Evolutionary conservation across 352 stramenopile species (phyloP), one percentile per base, ranked within the genome.

Genomic region (Peronospora belbahrii): DNA sequence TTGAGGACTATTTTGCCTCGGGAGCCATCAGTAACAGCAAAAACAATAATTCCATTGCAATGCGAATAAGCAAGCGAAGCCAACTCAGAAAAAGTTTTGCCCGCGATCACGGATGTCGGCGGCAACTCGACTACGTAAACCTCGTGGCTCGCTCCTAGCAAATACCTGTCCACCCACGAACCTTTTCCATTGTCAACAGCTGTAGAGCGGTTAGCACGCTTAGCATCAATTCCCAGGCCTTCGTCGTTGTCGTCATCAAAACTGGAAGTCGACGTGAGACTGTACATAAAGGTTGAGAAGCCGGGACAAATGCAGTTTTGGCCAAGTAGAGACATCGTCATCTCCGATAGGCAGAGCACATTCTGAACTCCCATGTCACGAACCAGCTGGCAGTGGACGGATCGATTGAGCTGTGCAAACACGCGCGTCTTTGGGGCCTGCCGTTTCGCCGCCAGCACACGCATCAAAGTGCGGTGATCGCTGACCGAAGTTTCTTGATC

Each of bases 241-340:
- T 78, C 69, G 33, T 77, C 46, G 5, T 65, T 68, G 28, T 64
- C 56, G 42, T 67, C 60, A 47, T 70, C 64, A 37, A 65, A 85
- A 40, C 77, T 89, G 6, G 81, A 89, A 6, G 78, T 88, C 2
- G 76, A 84, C 19, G 81, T 93, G 22, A 93, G 52, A 31, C 86
- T 90, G 57, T 93, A 93, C 31, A 93, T 88, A 51, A 93, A 81
- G 8, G 81, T 93, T 2, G 81, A 90, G 37, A 93, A 93, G 3
- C 78, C 81, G 7, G 81, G 81, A 23, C 81, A 93, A 38, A 90
- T 70, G 38, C 81, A 93, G 63, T 89, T 90, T 52, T 93, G 81
- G 1, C 65, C 81, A n/a, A 93, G 51, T 19, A 93, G 47, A 22
- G 78, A 93, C 48, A 87, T 57, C 42, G 85, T 76, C 11, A 90